These are phyloP conservation scores for Sporothrix curviconia DNA, from an alignment of 2,329 filamentous ascomycete genomes.

Conservation along the genomic window DNA sequence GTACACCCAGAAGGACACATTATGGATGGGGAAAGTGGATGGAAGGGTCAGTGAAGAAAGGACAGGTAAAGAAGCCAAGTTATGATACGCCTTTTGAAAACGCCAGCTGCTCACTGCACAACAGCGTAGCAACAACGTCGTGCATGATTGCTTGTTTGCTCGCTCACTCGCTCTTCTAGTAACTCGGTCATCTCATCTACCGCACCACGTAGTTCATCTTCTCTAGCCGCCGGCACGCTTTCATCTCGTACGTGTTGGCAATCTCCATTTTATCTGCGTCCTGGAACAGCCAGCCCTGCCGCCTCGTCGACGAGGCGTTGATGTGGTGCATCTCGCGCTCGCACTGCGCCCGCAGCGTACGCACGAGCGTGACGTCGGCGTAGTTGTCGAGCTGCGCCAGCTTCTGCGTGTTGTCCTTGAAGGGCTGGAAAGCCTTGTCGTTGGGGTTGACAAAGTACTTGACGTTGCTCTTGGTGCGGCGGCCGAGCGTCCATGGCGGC, in stretches of 20 bases:
- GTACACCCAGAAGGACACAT: neutral
- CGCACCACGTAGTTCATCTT: conserved; percentile 28
- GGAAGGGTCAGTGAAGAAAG: neutral
- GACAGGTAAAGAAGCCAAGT: neutral
- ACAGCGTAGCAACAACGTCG: neutral
- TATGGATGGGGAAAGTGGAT: neutral
- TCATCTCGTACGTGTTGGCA: conserved; percentile 50
- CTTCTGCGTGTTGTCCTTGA: conserved; percentile 58
- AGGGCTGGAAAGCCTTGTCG: conserved; percentile 52
- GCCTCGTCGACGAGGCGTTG: conserved; percentile 68
- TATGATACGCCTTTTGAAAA: neutral
- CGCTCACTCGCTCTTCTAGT: neutral
- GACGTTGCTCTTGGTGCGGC: conserved; percentile 63
- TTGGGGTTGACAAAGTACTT: conserved; percentile 79
- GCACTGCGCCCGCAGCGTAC: conserved; percentile 62
- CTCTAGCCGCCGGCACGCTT: conserved; percentile 46
- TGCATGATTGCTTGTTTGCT: neutral
- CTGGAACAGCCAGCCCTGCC: conserved; percentile 78
- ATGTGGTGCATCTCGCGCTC: conserved; percentile 62
- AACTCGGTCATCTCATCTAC: neutral
- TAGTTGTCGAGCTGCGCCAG: conserved; percentile 67
- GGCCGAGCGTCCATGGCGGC: conserved; percentile 66
- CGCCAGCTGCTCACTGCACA: neutral
- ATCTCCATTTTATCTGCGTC: conserved; percentile 72
- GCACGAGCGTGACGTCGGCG: conserved; percentile 69